Base-by-base conservation (phyloP, 1,284 basidiomycete genomes). In the Boletus sp. region DNA sequence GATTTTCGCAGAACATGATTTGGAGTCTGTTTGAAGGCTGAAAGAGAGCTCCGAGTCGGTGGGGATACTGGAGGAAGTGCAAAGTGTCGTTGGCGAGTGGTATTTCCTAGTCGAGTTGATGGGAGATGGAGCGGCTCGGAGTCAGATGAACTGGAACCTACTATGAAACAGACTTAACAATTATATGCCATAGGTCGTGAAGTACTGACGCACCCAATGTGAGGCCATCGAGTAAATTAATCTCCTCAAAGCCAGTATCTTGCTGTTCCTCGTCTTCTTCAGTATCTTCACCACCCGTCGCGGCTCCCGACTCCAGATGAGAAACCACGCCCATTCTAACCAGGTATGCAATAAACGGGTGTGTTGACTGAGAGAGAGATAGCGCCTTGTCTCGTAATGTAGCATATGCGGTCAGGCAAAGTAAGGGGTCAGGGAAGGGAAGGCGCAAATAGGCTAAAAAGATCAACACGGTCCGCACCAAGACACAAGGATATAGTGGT, bases 1-100 rank as follows among this genome's bases (percentile, higher is more conserved):
- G 89, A 89, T 65, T 91, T 92, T 40, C 88, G 82, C 10, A 94
- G 69, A 0, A 88, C 86, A 2, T 84, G 76, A 37, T 75, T 74
- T 2, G 74, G 68, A 40, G 69, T 64, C 17, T 68, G 69, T 38
- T 67, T 70, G 34, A 69, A 70, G 5, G 71, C 71, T 20, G 72
- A 72, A 12, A 72, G 70, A 4, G 71, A 61, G 3, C 67, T 60
- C 1, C 74, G 69, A 3, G 72, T 57, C n/a, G 71, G 65, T 2
- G 72, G 60, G 6, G 72, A 63, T 8, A 74, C 57, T 0, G 81
- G 74, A 2, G 77, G 72, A 3, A 90, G 74, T 0, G 79, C 74
- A 62, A 86, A 89, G 5, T 82, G 68, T 45, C 77, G 74, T 51
- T 75, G 74, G 22, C 88, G 81, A 20, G 81, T 77, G 7, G 74